Evolutionary conservation across 805 yeast species (phyloP).

Genomic region (Teunomyces cretensis): DNA sequence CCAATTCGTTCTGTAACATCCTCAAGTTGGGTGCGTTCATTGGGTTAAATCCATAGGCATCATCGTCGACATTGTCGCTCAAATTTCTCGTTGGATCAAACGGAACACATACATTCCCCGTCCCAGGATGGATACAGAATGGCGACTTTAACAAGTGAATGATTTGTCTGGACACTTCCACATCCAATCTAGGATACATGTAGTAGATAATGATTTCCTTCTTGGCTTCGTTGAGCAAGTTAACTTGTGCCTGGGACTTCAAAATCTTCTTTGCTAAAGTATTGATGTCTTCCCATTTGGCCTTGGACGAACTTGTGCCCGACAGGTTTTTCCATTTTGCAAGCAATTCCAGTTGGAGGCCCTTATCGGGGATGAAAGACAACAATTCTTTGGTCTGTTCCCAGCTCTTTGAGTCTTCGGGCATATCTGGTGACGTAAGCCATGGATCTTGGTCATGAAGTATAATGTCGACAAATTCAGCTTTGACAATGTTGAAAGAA

Average conservation of each 20-base stretch:
- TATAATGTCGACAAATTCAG: slow-evolving; percentile 62
- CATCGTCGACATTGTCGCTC: slow-evolving; percentile 33
- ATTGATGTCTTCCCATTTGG: slow-evolving; percentile 83
- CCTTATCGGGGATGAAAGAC: slow-evolving; percentile 61
- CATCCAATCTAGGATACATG: slow-evolving; percentile 89
- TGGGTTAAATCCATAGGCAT: slow-evolving; percentile 67
- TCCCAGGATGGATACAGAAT: slow-evolving; percentile 94
- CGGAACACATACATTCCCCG: slow-evolving; percentile 95
- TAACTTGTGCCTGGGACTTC: slow-evolving; percentile 48
- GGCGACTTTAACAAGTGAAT: slow-evolving; percentile 94
- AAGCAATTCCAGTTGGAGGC: slow-evolving; percentile 51
- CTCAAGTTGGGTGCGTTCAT: slow-evolving; percentile 73
- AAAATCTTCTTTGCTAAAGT: slow-evolving; percentile 44
- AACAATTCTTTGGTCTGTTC: slow-evolving; percentile 52
- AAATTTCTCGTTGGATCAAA: slow-evolving; percentile 50
- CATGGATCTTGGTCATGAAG: slow-evolving; percentile 88
- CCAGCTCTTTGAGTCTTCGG: slow-evolving; percentile 49
- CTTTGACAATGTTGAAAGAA: slow-evolving; percentile 65
- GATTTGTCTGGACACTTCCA: slow-evolving; percentile 85
- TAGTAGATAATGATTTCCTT: slow-evolving; percentile 79
- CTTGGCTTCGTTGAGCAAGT: slow-evolving; percentile 62
- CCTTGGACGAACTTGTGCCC: slow-evolving; percentile 41
- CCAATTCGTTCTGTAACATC: slow-evolving; percentile 63
- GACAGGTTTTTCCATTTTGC: slow-evolving; percentile 52
- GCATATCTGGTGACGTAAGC: slow-evolving; percentile 37